phyloP scores from a whole-genome alignment of 2,329 filamentous ascomycete species.

The Alternaria metachromatica region DNA sequence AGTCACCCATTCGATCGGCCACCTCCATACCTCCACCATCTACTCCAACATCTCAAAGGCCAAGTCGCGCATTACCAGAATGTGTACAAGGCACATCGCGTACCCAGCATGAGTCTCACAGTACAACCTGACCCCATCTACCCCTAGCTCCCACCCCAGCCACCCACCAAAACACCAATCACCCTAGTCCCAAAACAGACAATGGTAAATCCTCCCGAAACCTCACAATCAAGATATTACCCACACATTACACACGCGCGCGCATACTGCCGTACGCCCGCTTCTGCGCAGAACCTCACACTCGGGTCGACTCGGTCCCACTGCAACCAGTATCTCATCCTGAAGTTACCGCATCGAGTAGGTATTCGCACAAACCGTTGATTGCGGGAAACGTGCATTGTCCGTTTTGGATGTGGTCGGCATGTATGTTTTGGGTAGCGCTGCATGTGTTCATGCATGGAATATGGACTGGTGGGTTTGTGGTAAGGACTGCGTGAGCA shows the following conservation, averaged over 20 bases:
- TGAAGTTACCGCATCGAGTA: not conserved
- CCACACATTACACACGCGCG: not conserved
- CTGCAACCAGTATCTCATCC: not conserved
- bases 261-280: not conserved
- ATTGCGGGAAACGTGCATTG: not conserved
- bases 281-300: not conserved
- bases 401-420: conserved; percentile 1
- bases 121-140: not conserved
- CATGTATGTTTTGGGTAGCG: not conserved
- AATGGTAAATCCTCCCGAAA: conserved; percentile 5
- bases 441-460: not conserved
- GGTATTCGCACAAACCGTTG: not conserved
- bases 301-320: not conserved
- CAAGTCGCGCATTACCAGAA: not conserved
- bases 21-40: not conserved
- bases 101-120: not conserved
- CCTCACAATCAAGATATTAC: not conserved
- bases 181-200: conserved; percentile 10
- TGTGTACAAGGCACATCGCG: not conserved
- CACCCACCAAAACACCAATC: not conserved
- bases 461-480: not conserved
- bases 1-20: not conserved
- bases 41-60: not conserved
- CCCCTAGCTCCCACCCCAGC: not conserved
- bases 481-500: not conserved